Conservation (phyloP, 2,329 filamentous ascomycete genomes). For the Aaosphaeria pasadenensis region DNA sequence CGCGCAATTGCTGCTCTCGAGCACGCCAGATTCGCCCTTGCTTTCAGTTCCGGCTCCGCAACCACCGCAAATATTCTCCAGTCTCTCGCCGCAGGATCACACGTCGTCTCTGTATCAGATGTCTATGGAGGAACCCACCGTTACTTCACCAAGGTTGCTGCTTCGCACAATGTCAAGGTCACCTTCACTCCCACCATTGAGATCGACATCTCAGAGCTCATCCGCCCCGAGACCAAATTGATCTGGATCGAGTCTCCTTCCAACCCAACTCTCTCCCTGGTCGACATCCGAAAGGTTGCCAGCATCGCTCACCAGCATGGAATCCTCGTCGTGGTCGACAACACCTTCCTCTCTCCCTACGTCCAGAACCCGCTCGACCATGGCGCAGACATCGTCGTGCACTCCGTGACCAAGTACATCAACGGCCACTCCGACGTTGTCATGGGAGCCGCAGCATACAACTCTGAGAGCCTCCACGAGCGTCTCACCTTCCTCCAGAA, state of each 20-base stretch:
- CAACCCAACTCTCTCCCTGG: constrained; percentile 89
- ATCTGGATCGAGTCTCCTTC: constrained; percentile 97
- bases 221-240: constrained; percentile 84
- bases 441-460: constrained; percentile 96
- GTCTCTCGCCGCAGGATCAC: constrained; percentile 83
- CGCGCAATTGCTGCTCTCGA: constrained; percentile 86
- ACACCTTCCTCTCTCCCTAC: constrained; percentile 96
- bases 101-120: constrained; percentile 94
- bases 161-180: constrained; percentile 89
- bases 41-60: constrained; percentile 91
- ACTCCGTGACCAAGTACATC: constrained; percentile 98
- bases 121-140: constrained; percentile 97
- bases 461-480: constrained; percentile 73
- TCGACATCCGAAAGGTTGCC: constrained; percentile 86
- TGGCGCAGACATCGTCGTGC: constrained; percentile 93
- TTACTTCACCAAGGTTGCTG: constrained; percentile 97
- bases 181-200: constrained; percentile 94
- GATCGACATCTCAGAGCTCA: constrained; percentile 78
- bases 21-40: constrained; percentile 86
- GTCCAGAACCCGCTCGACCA: constrained; percentile 94
- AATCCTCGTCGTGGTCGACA: constrained; percentile 96
- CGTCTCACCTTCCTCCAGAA: constrained; percentile 91
- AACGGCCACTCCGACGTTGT: constrained; percentile 95
- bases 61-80: constrained; percentile 92
- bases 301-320: constrained; percentile 81